Base-by-base conservation (phyloP, 2,329 filamentous ascomycete species). In the Talaromyces sp. region DNA sequence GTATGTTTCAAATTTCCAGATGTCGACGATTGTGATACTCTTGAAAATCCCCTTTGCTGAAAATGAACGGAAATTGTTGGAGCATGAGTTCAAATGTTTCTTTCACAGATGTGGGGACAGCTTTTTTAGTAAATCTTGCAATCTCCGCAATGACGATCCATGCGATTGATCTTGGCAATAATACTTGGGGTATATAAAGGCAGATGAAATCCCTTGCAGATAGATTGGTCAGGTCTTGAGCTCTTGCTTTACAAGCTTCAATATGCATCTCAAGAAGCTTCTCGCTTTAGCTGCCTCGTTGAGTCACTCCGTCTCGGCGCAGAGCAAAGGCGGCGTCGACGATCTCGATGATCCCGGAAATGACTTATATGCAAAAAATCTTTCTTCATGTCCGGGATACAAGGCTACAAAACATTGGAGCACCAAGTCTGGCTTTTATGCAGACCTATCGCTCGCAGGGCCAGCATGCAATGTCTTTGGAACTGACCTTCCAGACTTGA, bases 291-390 rank as follows among this genome's bases (percentile, higher is more conserved):
- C 52, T 10, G 47, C 41, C 22, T 50, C 50, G 41, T 51, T 60
- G 10, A 54, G 47, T 35, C 49, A 47, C 45, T 33, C 27, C 3
- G 57, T 42, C 47, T 47, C 43, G 17, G 57, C 57, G 2, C 57
- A 60, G 45, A 60, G 57, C 9, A 52, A 58, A 29, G 52, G 51
- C 20, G 57, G 57, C 10, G 30, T 54, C 82, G 58, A 52, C 13
- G 47, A 51, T 37, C 56, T 60, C 42, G 58, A 54, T 47, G 46
- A 9, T 33, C 51, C 58, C 8, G 58, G 58, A 6, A 49, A 57
- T 47, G 55, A 58, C 16, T 53, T 85, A 64, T 70, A 75, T 39
- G 73, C 79, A 45, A 73, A 41, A 71, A 73, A 20, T 86, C 86
- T 0, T 4, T 57, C 50, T 27, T 27, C 24, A 27, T 27, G 24